These are phyloP conservation scores for Corynascus novoguineensis DNA, from an alignment of 495 filamentous ascomycete species.

Conservation along the genomic window DNA sequence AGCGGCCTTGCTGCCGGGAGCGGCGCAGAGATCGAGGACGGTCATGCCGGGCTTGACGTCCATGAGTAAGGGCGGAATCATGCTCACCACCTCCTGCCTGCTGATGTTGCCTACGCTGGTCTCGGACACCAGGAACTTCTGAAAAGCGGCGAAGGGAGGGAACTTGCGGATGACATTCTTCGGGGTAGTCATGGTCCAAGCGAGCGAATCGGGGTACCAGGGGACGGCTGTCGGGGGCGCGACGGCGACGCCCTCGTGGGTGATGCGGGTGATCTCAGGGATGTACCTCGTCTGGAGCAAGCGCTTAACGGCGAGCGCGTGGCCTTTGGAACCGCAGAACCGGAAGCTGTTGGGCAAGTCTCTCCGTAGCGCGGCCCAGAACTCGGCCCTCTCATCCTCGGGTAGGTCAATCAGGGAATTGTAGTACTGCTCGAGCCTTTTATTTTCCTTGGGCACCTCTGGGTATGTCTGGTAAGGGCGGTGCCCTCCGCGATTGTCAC, in stretches of 20 bases:
- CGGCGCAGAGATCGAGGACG: slow-evolving; percentile 92
- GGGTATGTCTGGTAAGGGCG: slow-evolving; percentile 45
- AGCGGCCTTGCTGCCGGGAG: slow-evolving; percentile 92
- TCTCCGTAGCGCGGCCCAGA: slow-evolving; percentile 73
- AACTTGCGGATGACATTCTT: slow-evolving; percentile 90
- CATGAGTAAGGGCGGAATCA: slow-evolving; percentile 95
- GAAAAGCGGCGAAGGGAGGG: slow-evolving; percentile 86
- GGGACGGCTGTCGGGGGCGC: slow-evolving; percentile 71
- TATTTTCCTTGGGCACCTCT: slow-evolving; percentile 64
- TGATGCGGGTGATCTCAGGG: slow-evolving; percentile 78
- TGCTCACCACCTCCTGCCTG: slow-evolving; percentile 93
- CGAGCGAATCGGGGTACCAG: slow-evolving; percentile 91
- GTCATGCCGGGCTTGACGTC: slow-evolving; percentile 85
- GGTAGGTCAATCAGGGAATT: slow-evolving; percentile 64
- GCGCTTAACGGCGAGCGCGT: slow-evolving; percentile 82
- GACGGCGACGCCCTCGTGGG: slow-evolving; percentile 70
- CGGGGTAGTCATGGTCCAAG: slow-evolving; percentile 93
- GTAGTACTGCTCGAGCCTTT: slow-evolving; percentile 77
- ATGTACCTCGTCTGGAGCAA: slow-evolving; percentile 81
- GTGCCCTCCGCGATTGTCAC: slow-evolving; percentile 20
- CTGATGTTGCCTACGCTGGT: slow-evolving; percentile 96
- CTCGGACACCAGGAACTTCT: slow-evolving; percentile 97
- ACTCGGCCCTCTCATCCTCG: slow-evolving; percentile 66
- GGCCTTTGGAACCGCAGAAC: slow-evolving; percentile 87
- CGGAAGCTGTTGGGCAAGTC: slow-evolving; percentile 95